Evolutionary conservation across 2,329 filamentous ascomycete genomes (phyloP), one percentile per base, ranked within the genome.

Genomic region (Aspergillus tubingensis): DNA sequence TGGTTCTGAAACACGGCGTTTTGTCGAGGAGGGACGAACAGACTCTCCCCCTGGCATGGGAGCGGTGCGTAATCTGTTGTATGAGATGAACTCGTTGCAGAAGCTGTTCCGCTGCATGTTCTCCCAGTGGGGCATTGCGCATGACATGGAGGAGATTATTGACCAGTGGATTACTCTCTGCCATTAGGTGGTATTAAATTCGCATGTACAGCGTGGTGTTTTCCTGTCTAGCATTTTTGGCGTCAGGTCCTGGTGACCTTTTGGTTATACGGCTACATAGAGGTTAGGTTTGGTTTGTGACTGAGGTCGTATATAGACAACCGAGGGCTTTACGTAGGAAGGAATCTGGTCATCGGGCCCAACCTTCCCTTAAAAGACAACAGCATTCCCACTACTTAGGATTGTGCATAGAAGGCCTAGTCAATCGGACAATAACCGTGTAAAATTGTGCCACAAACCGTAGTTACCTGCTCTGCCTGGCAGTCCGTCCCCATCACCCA

Each of bases 11-110:
- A 80, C 77, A 8, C 68, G 69, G 23, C 65, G 72, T 2, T 80
- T 78, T 55, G 70, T 80, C 4, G 68, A 74, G 39, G 72, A 72
- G 19, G 72, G 71, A 1, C 59, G 62, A 8, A 63, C 68, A 1
- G 62, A 68, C 3, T 63, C 63, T 8, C 61, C 66, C 2, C 63
- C 66, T 2, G 68, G 66, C 8, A 62, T 62, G 38, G 71, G 65
- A 1, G 67, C 68, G 5, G 70, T 70, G 11, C 72, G 76, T 47
- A 80, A 80, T 68, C 63, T 81, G 41, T 63, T 80, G n/a, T 81
- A 81, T 62, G 79, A 81, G 61, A 67, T 81, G 62, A 80, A 80
- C 61, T 79, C 77, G 17, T 78, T 81, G 70, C 78, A 80, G 60
- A 80, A 80, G 66, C 65, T 81, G 8, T 80, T 81, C 56, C 70